Percentiles rank a stretch among this genome's conserved stretches.
These are phyloP conservation scores for Hymenoscyphus infarciens DNA, from an alignment of 2,329 filamentous ascomycete species.

Conservation along the genomic window DNA sequence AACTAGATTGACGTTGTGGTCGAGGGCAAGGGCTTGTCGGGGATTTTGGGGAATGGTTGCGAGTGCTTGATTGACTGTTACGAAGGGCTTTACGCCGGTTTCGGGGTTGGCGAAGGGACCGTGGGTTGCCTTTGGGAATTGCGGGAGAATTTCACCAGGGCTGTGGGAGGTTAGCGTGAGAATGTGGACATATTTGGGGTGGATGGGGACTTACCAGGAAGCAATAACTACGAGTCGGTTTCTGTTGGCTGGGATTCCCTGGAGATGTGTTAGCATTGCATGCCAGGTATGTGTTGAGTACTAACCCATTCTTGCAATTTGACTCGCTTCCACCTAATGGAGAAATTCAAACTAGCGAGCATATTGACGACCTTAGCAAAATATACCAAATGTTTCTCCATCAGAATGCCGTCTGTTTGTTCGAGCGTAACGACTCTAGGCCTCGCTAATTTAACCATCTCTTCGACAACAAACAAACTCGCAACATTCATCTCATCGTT, in stretches of 20 bases:
- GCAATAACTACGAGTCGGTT: constrained; percentile 54
- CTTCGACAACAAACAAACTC: constrained; percentile 49
- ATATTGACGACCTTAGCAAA: constrained; percentile 60
- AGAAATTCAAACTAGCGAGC: constrained; percentile 64
- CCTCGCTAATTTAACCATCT: constrained; percentile 53
- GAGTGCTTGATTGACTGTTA: constrained; percentile 41
- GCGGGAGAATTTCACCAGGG: constrained; percentile 67
- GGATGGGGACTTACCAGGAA: constrained; percentile 6
- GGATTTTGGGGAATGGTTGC: constrained; percentile 23
- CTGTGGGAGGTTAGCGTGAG: constrained; percentile 35
- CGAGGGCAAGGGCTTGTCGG: constrained; percentile 20
- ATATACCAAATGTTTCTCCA: constrained; percentile 42
- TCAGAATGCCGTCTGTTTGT: constrained; percentile 69
- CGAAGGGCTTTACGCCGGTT: constrained; percentile 39
- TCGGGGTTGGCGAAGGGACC: constrained; percentile 35
- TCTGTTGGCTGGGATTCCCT: constrained; percentile 31
- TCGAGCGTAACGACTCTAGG: constrained; percentile 75
- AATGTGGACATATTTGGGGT: not conserved
- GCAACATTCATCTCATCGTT: constrained; percentile 67
- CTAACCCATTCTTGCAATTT: constrained; percentile 17
- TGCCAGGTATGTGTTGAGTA: not conserved
- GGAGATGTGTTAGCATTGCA: constrained; percentile 2
- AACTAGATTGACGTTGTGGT: constrained; percentile 41
- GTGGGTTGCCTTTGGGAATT: constrained; percentile 62
- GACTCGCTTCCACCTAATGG: constrained; percentile 64